phyloP scores from a whole-genome alignment of 768 basidiomycete species.

The Termitomyces sp. region DNA sequence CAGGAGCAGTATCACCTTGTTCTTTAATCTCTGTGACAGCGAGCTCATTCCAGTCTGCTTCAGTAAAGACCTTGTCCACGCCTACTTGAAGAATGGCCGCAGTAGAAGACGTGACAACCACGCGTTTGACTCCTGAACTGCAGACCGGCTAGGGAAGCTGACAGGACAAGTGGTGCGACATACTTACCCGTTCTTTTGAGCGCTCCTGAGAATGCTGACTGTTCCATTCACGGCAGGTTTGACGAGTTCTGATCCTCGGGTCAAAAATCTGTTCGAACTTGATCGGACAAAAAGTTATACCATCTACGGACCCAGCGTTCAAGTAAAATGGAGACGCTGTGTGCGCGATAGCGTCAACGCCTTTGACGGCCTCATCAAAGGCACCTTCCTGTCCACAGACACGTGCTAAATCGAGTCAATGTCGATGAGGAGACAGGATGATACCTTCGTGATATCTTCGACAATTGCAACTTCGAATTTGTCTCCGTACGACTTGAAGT shows the following conservation, averaged over 20 bases:
- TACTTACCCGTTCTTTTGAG: slow-evolving; percentile 45
- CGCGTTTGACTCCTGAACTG: slow-evolving; percentile 38
- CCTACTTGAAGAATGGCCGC: slow-evolving; percentile 36
- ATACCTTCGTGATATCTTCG: slow-evolving; percentile 19
- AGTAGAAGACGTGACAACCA: slow-evolving; percentile 58
- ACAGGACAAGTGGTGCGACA: background rate
- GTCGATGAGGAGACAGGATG: background rate
- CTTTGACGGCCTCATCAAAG: slow-evolving; percentile 69
- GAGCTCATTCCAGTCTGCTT: slow-evolving; percentile 57
- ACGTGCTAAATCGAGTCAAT: background rate
- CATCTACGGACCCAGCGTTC: slow-evolving; percentile 31
- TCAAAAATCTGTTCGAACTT: background rate
- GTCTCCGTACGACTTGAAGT: slow-evolving; percentile 18
- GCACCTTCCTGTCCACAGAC: slow-evolving; percentile 40
- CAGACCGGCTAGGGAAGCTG: background rate
- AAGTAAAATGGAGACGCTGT: slow-evolving; percentile 54
- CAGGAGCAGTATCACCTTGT: slow-evolving; percentile 39
- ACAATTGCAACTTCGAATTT: slow-evolving; percentile 22
- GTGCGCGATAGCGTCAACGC: slow-evolving; percentile 59
- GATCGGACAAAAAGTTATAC: background rate
- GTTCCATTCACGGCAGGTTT: slow-evolving; percentile 72
- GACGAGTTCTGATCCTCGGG: slow-evolving; percentile 45
- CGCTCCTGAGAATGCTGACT: slow-evolving; percentile 51
- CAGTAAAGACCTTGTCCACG: slow-evolving; percentile 27
- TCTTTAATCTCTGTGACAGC: slow-evolving; percentile 40